phyloP scores from a whole-genome alignment of 805 yeast genomes.

The Zygoascus bituminiphila region DNA sequence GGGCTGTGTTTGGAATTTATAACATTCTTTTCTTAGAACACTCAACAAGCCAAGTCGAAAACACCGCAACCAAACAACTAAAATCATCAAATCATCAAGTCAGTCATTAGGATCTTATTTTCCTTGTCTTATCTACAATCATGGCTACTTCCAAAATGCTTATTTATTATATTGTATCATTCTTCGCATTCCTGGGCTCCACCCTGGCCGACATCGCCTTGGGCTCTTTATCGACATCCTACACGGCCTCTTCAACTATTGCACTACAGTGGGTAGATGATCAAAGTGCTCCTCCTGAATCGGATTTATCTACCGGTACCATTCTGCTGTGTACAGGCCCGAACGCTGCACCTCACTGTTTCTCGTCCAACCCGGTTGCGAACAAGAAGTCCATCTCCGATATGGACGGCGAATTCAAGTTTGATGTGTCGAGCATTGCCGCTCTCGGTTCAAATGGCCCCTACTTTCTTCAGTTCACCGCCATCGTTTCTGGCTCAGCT shows the following conservation, averaged over 20 bases:
- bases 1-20: no score
- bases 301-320: slow-evolving; percentile 38
- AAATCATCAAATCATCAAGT: no score
- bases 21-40: no score
- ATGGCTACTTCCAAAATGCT: neutral
- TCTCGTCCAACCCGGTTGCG: slow-evolving; percentile 27
- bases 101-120: no score
- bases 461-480: slow-evolving; percentile 64
- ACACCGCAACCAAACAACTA: no score
- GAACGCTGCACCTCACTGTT: slow-evolving; percentile 38
- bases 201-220: slow-evolving; percentile 43
- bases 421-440: slow-evolving; percentile 38
- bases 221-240: slow-evolving; percentile 30
- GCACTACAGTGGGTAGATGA: slow-evolving; percentile 52
- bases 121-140: no score
- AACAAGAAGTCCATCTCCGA: slow-evolving; percentile 6
- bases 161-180: neutral
- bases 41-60: no score
- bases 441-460: slow-evolving; percentile 51
- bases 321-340: slow-evolving; percentile 65
- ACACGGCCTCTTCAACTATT: slow-evolving; percentile 20
- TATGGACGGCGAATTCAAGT: slow-evolving; percentile 23
- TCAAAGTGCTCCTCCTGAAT: slow-evolving; percentile 40
- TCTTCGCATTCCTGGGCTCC: slow-evolving; percentile 1
- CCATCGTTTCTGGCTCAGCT: slow-evolving; percentile 29